Evolutionary conservation across 257 asterid species (phyloP).

Genomic region (Nemophila menziesii): DNA sequence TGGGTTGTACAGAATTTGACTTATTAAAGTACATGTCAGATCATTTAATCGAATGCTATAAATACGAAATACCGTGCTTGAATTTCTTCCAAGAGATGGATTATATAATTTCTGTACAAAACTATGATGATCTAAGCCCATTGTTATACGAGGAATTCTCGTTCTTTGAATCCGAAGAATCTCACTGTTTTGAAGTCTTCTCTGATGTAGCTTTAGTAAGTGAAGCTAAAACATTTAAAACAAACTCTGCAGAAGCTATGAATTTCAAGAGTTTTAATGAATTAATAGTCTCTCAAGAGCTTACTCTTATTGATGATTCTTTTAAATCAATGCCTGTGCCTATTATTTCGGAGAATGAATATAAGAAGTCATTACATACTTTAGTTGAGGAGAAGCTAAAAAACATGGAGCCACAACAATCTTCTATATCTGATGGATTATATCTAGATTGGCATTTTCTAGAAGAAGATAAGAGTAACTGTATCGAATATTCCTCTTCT

Average conservation of each 20-base stretch:
- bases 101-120: constrained; percentile 30
- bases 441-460: constrained; percentile 86
- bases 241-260: constrained; percentile 54
- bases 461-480: constrained; percentile 41
- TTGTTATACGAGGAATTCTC: constrained; percentile 40
- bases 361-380: constrained; percentile 28
- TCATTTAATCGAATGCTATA: constrained; percentile 21
- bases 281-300: constrained; percentile 69
- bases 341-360: constrained; percentile 34
- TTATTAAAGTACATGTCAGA: constrained; percentile 32
- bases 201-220: constrained; percentile 29
- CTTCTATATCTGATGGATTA: constrained; percentile 60
- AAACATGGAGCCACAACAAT: constrained; percentile 45
- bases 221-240: constrained; percentile 42
- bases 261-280: constrained; percentile 47
- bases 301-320: constrained; percentile 57
- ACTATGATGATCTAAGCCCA: constrained; percentile 24
- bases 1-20: constrained; percentile 45
- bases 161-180: constrained; percentile 40
- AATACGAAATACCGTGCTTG: constrained; percentile 21
- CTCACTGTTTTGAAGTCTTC: constrained; percentile 32
- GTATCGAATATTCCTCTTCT: constrained; percentile 28
- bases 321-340: constrained; percentile 83
- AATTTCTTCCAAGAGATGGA: constrained; percentile 24
- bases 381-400: constrained; percentile 40